A percentile compares a stretch with the other conserved stretches of the same genome.
Conservation (phyloP, 306 rosid species). For the peach (Prunus persica) region DNA sequence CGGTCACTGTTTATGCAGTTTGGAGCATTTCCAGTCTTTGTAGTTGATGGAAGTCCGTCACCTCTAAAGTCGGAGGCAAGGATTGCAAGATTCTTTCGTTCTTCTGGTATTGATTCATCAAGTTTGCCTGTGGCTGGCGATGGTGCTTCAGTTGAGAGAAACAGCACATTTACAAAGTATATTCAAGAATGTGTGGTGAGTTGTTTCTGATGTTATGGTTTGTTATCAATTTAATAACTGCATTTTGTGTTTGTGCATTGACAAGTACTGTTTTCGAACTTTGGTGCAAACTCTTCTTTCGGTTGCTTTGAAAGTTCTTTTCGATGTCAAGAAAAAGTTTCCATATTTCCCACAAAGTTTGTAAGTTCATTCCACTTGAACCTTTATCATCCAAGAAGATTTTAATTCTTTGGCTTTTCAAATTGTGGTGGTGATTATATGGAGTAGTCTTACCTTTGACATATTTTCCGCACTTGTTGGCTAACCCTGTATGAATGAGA, state of each 20-base stretch:
- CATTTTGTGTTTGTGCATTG: not conserved
- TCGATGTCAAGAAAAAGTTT: not conserved
- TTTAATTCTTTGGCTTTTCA: not conserved
- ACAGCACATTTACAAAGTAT: slow-evolving; percentile 43
- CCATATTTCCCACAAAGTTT: not conserved
- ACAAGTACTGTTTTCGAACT: not conserved
- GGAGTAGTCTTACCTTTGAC: too few relatives aligned
- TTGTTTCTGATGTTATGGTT: not conserved
- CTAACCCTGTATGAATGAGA: not conserved
- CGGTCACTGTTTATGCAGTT: slow-evolving; percentile 46
- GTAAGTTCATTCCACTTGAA: not conserved
- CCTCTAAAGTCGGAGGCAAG: slow-evolving; percentile 70
- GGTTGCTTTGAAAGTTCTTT: not conserved
- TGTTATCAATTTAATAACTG: not conserved
- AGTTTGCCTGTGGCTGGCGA: slow-evolving; percentile 52
- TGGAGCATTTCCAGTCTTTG: slow-evolving; percentile 86
- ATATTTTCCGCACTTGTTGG: not conserved
- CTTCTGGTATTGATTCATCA: slow-evolving; percentile 60
- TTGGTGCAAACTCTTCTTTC: not conserved
- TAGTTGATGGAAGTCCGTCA: slow-evolving; percentile 84
- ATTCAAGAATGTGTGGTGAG: slow-evolving; percentile 90
- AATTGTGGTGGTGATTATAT: not conserved
- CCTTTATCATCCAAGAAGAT: too few relatives aligned
- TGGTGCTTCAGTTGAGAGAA: slow-evolving; percentile 69
- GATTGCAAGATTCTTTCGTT: slow-evolving; percentile 57